Percentiles rank a stretch among this genome's conserved stretches.
phyloP scores from a whole-genome alignment of 768 basidiomycete genomes.

The Russula vinacea region DNA sequence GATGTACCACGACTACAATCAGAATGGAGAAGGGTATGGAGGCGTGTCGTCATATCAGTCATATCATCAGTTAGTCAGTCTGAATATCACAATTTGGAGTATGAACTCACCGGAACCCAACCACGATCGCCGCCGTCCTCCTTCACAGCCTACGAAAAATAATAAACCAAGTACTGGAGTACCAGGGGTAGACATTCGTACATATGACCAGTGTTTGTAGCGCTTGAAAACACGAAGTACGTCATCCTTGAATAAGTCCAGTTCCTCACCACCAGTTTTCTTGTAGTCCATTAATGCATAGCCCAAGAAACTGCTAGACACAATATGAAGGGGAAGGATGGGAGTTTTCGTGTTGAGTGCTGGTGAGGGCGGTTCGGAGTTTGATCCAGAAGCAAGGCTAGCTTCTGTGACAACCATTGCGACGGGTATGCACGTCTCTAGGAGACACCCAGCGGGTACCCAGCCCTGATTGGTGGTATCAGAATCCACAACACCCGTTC shows the following conservation, averaged over 20 bases:
- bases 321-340: constrained; percentile 84
- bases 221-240: constrained; percentile 90
- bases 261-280: constrained; percentile 89
- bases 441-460: constrained; percentile 96
- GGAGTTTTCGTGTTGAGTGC: constrained; percentile 53
- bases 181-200: constrained; percentile 38
- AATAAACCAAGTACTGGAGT: constrained; percentile 22
- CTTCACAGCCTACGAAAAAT: constrained; percentile 73
- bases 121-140: constrained; percentile 91
- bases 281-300: constrained; percentile 95
- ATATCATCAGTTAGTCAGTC: constrained; percentile 14
- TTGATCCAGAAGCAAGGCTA: constrained; percentile 52
- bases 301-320: constrained; percentile 97
- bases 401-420: constrained; percentile 84
- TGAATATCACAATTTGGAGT: constrained; percentile 12
- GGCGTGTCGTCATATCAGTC: no score
- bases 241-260: constrained; percentile 87
- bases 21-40: constrained; percentile 3
- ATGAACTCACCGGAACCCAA: constrained; percentile 79
- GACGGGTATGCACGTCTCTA: constrained; percentile 90
- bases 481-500: constrained; percentile 71
- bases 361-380: constrained; percentile 37
- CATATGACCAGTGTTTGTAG: constrained; percentile 98
- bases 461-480: constrained; percentile 86
- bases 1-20: constrained; percentile 82